Evolutionary conservation across 345 rosid species (phyloP).

Genomic region (Stellera chamaejasme): DNA sequence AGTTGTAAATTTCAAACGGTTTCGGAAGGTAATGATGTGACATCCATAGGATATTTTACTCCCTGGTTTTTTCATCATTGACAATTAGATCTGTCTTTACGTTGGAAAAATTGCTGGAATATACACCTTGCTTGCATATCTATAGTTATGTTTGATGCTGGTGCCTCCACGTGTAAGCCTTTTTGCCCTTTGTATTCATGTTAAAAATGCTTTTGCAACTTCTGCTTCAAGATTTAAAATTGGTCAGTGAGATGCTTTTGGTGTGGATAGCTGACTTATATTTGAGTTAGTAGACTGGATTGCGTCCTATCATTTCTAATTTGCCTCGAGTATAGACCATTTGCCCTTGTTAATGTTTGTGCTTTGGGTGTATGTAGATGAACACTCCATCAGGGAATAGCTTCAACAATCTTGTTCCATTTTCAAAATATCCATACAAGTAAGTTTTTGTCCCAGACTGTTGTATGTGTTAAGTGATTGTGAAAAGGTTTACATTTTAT

Average conservation of each 20-base stretch:
- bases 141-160: neutral
- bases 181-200: too few species aligned
- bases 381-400: conserved; percentile 72
- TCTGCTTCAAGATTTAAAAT: too few species aligned
- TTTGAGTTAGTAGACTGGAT: too few species aligned
- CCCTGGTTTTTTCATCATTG: conserved; percentile 1
- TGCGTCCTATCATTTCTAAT: too few species aligned
- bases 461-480: neutral
- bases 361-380: conserved; percentile 25
- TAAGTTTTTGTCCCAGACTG: conserved; percentile 23
- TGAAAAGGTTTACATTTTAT: neutral
- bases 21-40: conserved; percentile 58
- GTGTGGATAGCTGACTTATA: too few species aligned
- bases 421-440: conserved; percentile 79
- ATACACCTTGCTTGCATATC: neutral
- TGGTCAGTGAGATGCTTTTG: too few species aligned
- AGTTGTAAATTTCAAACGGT: conserved; percentile 62
- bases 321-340: too few species aligned
- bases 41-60: neutral
- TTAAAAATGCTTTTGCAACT: too few species aligned
- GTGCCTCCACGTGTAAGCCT: neutral
- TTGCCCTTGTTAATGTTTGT: neutral
- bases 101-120: neutral
- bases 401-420: conserved; percentile 78
- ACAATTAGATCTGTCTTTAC: conserved; percentile 4